Percentiles rank a stretch among this genome's conserved stretches.
Conservation (phyloP, 805 yeast genomes). For the Saccharomycopsis sp. region DNA sequence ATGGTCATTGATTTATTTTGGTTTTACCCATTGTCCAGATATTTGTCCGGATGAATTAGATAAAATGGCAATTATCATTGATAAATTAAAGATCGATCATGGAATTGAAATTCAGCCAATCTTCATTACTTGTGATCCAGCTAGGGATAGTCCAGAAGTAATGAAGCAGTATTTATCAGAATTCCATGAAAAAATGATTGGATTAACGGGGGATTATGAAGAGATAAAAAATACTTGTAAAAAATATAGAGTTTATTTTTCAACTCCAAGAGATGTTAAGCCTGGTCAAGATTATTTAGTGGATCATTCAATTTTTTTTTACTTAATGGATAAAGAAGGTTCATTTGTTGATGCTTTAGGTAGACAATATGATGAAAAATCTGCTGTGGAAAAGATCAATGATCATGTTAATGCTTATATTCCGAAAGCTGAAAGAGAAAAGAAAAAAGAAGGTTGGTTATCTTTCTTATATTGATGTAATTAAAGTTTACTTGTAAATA, state of each 20-base stretch:
- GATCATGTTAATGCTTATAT: constrained; percentile 67
- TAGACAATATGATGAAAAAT: constrained; percentile 71
- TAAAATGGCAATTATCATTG: constrained; percentile 63
- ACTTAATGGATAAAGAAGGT: constrained; percentile 98
- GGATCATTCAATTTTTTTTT: constrained; percentile 95
- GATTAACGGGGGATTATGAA: constrained; percentile 86
- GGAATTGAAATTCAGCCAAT: constrained; percentile 67
- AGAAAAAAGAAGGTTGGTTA: constrained; percentile 50
- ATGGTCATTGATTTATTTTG: constrained; percentile 85
- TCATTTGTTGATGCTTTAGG: constrained; percentile 91
- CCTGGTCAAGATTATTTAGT: constrained; percentile 96
- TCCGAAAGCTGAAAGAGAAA: constrained; percentile 61
- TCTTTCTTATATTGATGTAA: constrained; percentile 24
- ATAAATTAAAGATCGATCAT: constrained; percentile 43
- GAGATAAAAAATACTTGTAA: constrained; percentile 79
- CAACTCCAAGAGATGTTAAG: constrained; percentile 91
- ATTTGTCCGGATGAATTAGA: constrained; percentile 98
- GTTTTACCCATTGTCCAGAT: constrained; percentile 97
- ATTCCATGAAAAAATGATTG: constrained; percentile 83
- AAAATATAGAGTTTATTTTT: constrained; percentile 86
- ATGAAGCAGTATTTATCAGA: constrained; percentile 74
- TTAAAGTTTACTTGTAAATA: too few species aligned
- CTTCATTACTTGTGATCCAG: constrained; percentile 95
- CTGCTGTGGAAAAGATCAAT: constrained; percentile 67
- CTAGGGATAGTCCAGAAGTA: constrained; percentile 83